A percentile compares a stretch with the other conserved stretches of the same genome.
Evolutionary conservation across 2,329 filamentous ascomycete species (phyloP).

Genomic region (Fusarium sp.): DNA sequence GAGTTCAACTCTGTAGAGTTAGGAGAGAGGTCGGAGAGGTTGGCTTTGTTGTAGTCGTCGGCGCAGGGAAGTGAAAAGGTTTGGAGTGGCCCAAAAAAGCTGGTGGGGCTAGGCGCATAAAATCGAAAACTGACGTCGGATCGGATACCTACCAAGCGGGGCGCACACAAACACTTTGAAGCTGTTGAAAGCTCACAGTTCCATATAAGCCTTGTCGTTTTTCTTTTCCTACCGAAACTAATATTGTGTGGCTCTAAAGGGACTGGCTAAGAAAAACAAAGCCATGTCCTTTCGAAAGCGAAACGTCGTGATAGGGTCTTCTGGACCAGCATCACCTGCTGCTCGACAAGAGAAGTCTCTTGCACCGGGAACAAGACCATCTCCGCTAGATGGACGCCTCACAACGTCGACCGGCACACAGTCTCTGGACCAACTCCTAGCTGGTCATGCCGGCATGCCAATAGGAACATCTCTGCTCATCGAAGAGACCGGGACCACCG

Average conservation of each 20-base stretch:
- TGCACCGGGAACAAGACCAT: slow-evolving; percentile 75
- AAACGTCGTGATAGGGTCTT: slow-evolving; percentile 62
- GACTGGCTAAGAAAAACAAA: not conserved
- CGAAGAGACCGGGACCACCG: slow-evolving; percentile 91
- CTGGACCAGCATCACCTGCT: slow-evolving; percentile 35
- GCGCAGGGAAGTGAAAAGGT: slow-evolving; percentile 38
- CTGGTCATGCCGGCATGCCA: slow-evolving; percentile 86
- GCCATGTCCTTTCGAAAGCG: slow-evolving; percentile 69
- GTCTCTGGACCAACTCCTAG: slow-evolving; percentile 86
- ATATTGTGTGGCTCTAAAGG: not conserved
- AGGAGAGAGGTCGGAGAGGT: not conserved
- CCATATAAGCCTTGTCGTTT: not conserved
- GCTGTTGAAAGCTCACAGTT: not conserved
- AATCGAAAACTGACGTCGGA: slow-evolving; percentile 22
- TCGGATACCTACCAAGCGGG: slow-evolving; percentile 38
- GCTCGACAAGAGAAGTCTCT: slow-evolving; percentile 52
- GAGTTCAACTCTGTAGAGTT: not conserved
- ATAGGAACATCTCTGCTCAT: slow-evolving; percentile 84
- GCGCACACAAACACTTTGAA: slow-evolving; percentile 22
- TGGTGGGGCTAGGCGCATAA: slow-evolving; percentile 37
- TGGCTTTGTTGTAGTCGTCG: slow-evolving; percentile 15
- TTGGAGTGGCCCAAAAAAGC: slow-evolving; percentile 36
- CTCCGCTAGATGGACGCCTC: slow-evolving; percentile 85
- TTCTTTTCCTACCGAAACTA: not conserved
- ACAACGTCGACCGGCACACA: slow-evolving; percentile 93